Evolutionary conservation across 805 yeast species (phyloP).

Genomic region (Zygosaccharomyces siamensis): DNA sequence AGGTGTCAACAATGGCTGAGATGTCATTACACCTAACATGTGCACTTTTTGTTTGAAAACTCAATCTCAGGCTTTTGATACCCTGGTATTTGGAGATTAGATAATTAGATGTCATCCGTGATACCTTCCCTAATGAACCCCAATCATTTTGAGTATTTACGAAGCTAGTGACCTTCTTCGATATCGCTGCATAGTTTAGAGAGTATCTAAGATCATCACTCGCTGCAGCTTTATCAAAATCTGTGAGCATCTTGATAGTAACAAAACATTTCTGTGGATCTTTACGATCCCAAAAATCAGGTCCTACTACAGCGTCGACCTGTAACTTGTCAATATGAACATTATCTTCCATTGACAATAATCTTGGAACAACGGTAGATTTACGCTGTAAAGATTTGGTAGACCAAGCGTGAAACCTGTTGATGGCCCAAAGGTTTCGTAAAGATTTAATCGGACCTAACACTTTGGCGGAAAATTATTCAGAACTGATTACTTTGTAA

Average conservation of each 20-base stretch:
- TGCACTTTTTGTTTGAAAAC: conserved; percentile 20
- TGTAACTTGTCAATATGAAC: conserved; percentile 51
- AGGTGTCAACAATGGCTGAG: conserved; percentile 10
- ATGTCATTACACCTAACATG: conserved; percentile 35
- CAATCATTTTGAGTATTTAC: conserved; percentile 39
- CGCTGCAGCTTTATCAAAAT: conserved; percentile 66
- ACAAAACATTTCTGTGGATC: conserved; percentile 62
- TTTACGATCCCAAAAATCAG: conserved; percentile 69
- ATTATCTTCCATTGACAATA: conserved; percentile 20
- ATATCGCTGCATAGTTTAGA: conserved; percentile 81
- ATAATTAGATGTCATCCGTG: conserved; percentile 43
- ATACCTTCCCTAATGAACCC: conserved; percentile 38
- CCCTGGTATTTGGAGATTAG: conserved; percentile 37
- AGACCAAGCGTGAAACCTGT: background rate
- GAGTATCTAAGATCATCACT: conserved; percentile 79
- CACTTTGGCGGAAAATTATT: background rate
- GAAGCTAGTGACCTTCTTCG: conserved; percentile 54
- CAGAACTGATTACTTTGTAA: background rate
- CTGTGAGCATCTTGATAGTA: conserved; percentile 57
- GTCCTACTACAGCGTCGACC: conserved; percentile 60
- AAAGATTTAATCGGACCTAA: background rate
- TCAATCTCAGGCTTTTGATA: conserved; percentile 19
- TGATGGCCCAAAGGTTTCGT: background rate
- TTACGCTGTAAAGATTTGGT: background rate
- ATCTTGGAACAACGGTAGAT: background rate